Percentiles rank a stretch among this genome's conserved stretches.
Evolutionary conservation across 768 basidiomycete genomes (phyloP).

Genomic region (Tylopilus vinaceipallidus): DNA sequence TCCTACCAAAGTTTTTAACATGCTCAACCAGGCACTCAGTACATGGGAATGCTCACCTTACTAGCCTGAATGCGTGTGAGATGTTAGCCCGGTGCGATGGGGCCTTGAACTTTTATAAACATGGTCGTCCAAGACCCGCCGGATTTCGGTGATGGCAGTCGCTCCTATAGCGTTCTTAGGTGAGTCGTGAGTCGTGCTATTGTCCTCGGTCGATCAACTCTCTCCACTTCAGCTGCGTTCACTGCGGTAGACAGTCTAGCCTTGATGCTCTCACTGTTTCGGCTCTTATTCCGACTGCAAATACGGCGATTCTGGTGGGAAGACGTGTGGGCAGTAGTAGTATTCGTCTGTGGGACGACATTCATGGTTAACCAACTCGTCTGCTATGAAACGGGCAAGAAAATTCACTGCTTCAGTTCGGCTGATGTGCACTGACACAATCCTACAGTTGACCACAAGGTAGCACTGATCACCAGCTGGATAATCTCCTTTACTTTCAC

Average conservation of each 20-base stretch:
- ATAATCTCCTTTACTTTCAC: neutral
- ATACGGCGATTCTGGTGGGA: slow-evolving; percentile 26
- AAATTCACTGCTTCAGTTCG: too few relatives aligned
- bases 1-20: too few relatives aligned
- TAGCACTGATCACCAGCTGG: neutral
- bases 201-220: neutral
- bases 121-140: too few relatives aligned
- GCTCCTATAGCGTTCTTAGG: too few relatives aligned
- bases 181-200: too few relatives aligned
- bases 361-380: neutral
- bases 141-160: too few relatives aligned
- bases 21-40: too few relatives aligned
- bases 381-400: neutral
- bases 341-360: neutral
- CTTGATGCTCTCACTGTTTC: slow-evolving; percentile 12
- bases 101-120: too few relatives aligned
- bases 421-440: neutral
- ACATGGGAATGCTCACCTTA: too few relatives aligned
- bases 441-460: neutral
- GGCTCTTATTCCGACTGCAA: slow-evolving; percentile 11
- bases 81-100: too few relatives aligned
- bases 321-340: slow-evolving; percentile 19
- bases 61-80: too few relatives aligned
- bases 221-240: slow-evolving; percentile 2
- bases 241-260: slow-evolving; percentile 5